phyloP scores from a whole-genome alignment of 192 early-diverging fungal species.

The Coemansia sp. region DNA sequence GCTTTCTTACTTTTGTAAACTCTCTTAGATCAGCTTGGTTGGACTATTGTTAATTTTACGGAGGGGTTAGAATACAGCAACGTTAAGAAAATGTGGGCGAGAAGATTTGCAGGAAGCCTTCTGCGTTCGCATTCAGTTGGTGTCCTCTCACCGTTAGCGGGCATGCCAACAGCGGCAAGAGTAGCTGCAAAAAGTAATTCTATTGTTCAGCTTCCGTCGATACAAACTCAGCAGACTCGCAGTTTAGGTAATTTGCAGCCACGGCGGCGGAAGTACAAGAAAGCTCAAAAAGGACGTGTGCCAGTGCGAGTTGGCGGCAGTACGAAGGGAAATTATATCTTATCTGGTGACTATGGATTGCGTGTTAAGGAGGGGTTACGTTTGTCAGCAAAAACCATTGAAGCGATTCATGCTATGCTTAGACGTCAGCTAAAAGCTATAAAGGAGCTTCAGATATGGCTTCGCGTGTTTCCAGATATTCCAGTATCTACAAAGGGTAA shows the following conservation, averaged over 20 bases:
- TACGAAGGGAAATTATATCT: conserved; percentile 81
- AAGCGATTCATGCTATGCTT: conserved; percentile 70
- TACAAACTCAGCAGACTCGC: conserved; percentile 43
- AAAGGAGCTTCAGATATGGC: conserved; percentile 82
- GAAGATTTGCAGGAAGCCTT: conserved; percentile 30
- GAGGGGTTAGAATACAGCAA: not conserved
- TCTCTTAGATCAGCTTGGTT: not conserved
- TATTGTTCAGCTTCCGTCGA: conserved; percentile 1
- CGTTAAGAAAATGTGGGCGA: conserved; percentile 37
- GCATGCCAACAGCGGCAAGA: not conserved
- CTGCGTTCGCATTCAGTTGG: conserved; percentile 17
- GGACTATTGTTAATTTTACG: not conserved
- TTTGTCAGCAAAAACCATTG: conserved; percentile 79
- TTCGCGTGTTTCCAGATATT: conserved; percentile 88
- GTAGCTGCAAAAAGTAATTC: conserved; percentile 1
- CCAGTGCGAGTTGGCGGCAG: conserved; percentile 80
- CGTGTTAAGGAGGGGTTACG: conserved; percentile 82
- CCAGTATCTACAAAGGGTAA: conserved; percentile 89
- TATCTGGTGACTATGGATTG: conserved; percentile 90
- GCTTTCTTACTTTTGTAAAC: not conserved
- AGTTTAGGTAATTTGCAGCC: conserved; percentile 72
- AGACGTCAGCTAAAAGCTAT: conserved; percentile 80
- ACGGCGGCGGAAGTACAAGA: conserved; percentile 78
- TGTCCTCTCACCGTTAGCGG: conserved; percentile 1
- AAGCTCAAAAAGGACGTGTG: conserved; percentile 85